These are phyloP conservation scores for Thecaphora thlaspeos DNA, from an alignment of 1,284 basidiomycete species.

Conservation along the genomic window DNA sequence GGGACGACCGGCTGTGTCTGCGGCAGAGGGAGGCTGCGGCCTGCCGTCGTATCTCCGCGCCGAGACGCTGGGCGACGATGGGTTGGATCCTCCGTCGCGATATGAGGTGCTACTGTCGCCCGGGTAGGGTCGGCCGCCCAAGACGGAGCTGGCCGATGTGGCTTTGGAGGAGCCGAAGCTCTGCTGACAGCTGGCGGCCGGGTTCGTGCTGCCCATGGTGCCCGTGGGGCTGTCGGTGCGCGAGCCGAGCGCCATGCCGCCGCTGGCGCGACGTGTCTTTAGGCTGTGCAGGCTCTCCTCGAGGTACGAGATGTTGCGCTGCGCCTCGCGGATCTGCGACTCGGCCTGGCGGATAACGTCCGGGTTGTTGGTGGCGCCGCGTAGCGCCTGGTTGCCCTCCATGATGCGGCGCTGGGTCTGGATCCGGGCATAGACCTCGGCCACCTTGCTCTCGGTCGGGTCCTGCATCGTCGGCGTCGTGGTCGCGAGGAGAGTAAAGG, in stretches of 20 bases:
- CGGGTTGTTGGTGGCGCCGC: constrained; percentile 78
- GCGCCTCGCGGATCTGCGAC: constrained; percentile 82
- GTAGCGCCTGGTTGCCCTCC: constrained; percentile 76
- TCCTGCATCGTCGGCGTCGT: constrained; percentile 14
- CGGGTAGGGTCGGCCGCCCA: constrained; percentile 20
- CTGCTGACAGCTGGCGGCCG: constrained; percentile 16
- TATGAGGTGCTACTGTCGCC: constrained; percentile 42
- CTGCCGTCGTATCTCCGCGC: constrained; percentile 38
- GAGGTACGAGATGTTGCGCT: constrained; percentile 81
- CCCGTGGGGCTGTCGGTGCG: constrained; percentile 29
- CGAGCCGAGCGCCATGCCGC: constrained; percentile 14
- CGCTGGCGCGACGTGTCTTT: constrained; percentile 66
- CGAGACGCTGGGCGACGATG: constrained; percentile 23
- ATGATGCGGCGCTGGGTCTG: constrained; percentile 88
- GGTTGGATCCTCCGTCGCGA: constrained; percentile 15
- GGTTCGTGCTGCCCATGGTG: constrained; percentile 8
- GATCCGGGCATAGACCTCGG: constrained; percentile 84
- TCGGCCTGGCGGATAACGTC: constrained; percentile 75
- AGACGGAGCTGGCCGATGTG: constrained; percentile 11
- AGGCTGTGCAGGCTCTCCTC: constrained; percentile 81
- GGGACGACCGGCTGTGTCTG: constrained; percentile 6
- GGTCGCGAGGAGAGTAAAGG: not conserved
- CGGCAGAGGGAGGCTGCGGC: constrained; percentile 19
- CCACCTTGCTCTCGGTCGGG: constrained; percentile 75
- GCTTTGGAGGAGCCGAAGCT: constrained; percentile 30